Evolutionary conservation across 257 asterid species (phyloP).

Genomic region (Solanum sitiens): DNA sequence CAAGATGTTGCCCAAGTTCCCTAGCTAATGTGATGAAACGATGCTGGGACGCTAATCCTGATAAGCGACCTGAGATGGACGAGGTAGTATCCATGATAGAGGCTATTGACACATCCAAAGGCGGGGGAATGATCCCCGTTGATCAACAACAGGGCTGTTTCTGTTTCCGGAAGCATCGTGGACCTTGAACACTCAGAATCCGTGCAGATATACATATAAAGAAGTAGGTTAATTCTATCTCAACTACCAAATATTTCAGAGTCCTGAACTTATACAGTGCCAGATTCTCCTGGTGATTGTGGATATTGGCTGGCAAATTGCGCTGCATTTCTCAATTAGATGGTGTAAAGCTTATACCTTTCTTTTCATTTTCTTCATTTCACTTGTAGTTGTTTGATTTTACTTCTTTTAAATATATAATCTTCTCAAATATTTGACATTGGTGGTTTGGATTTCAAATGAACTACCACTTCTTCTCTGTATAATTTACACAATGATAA

Average conservation of each 20-base stretch:
- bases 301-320: conserved; percentile 22
- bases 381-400: conserved; percentile 15
- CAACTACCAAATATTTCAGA: conserved; percentile 2
- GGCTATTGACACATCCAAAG: conserved; percentile 74
- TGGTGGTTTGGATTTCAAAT: not conserved
- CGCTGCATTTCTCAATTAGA: conserved; percentile 18
- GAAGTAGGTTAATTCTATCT: conserved; percentile 10
- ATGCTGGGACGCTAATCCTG: conserved; percentile 88
- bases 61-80: conserved; percentile 84
- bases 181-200: conserved; percentile 35
- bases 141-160: conserved; percentile 76
- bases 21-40: conserved; percentile 69
- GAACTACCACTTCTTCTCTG: not conserved
- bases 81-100: conserved; percentile 72
- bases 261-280: conserved; percentile 14
- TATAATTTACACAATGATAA: not conserved
- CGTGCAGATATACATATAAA: not conserved
- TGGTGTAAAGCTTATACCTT: conserved; percentile 15
- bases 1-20: conserved; percentile 77
- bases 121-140: conserved; percentile 90
- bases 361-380: conserved; percentile 7
- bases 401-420: not conserved
- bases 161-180: conserved; percentile 54
- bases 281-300: conserved; percentile 10
- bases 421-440: not conserved